Conservation (phyloP, 371 early-diverging fungal genomes). For the Lichtheimia hyalospora region DNA sequence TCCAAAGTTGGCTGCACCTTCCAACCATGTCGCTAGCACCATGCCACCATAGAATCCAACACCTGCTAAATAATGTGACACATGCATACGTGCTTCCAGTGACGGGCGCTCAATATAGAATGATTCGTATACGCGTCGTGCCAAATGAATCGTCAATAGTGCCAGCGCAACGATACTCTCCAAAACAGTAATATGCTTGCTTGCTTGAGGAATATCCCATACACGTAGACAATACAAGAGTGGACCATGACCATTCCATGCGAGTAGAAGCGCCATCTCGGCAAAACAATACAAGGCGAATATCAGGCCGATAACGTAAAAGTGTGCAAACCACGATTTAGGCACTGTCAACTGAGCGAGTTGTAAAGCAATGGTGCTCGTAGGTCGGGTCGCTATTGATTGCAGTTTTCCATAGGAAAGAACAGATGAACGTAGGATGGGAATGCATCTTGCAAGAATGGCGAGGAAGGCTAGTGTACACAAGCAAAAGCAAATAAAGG, state of each 20-base stretch:
- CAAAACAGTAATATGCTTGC: slow-evolving; percentile 15
- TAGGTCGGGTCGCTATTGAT: slow-evolving; percentile 26
- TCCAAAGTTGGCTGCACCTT: slow-evolving; percentile 33
- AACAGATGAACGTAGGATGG: slow-evolving; percentile 33
- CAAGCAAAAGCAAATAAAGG: slow-evolving; percentile 14
- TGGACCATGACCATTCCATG: slow-evolving; percentile 7
- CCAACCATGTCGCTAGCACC: slow-evolving; percentile 49
- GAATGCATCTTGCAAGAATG: slow-evolving; percentile 26
- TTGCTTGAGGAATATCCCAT: slow-evolving; percentile 22
- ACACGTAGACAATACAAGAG: slow-evolving; percentile 14
- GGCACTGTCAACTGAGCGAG: slow-evolving; percentile 50
- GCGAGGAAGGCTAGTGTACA: slow-evolving; percentile 18
- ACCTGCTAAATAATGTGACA: slow-evolving; percentile 68
- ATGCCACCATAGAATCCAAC: slow-evolving; percentile 67
- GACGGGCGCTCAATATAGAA: slow-evolving; percentile 60
- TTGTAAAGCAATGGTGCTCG: slow-evolving; percentile 11
- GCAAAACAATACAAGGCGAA: slow-evolving; percentile 21
- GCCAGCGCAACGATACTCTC: slow-evolving; percentile 41
- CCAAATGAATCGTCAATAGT: slow-evolving; percentile 54
- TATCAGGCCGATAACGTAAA: slow-evolving; percentile 56
- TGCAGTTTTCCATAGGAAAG: slow-evolving; percentile 47
- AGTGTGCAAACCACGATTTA: slow-evolving; percentile 69
- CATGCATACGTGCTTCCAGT: slow-evolving; percentile 60
- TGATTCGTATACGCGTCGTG: slow-evolving; percentile 67
- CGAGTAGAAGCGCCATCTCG: slow-evolving; percentile 17